Evolutionary conservation across 176 grass and related monocot genomes (phyloP), one percentile per base, ranked within the genome.

Genomic region (Oryza glaberrima): DNA sequence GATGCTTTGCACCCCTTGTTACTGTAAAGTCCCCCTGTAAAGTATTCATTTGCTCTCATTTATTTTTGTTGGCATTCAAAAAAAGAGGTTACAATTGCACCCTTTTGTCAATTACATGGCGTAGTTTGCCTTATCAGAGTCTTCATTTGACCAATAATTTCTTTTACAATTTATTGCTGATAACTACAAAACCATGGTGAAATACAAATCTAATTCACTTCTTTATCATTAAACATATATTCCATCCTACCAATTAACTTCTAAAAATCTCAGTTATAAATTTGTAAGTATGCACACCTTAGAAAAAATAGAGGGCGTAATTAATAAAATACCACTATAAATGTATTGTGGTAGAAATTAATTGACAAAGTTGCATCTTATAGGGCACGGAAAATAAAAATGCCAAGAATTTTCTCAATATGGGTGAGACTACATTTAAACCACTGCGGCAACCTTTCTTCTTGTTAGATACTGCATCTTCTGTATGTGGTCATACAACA

Each of bases 11-110:
- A 68, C 38, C 65, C 65, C 46, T 36, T 36, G 35, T 4, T 36
- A 36, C 35, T 36, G 30, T 32, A 3, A 32, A 32, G 30, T 36
- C 4, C 35, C 51, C 67, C 19, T 83, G 32, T 75, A 82, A 72
- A 70, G 25, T 82, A 28, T 58, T 9, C 2, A 77, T 72, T 86
- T 86, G 43, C 20, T 81, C 28, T 64, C 40, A 76, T 81, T 82
- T n/a, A 84, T 14, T 14, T 45, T 22, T 20, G 22, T 46, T 60
- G 3, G 73, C 69, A 46, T 72, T 73, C 25, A 46, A 66, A 64
- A 26, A 12, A 9, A 9, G 40, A 5, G 26, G 56, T 15, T 73
- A n/a, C 15, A 38, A 61, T 32, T 7, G 43, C 52, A 22, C 6
- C 38, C 45, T 63, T 40, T 40, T 76, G 26, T 64, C 79, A 70